Conservation (phyloP, 192 early-diverging fungal species). For the Coemansia sp. region DNA sequence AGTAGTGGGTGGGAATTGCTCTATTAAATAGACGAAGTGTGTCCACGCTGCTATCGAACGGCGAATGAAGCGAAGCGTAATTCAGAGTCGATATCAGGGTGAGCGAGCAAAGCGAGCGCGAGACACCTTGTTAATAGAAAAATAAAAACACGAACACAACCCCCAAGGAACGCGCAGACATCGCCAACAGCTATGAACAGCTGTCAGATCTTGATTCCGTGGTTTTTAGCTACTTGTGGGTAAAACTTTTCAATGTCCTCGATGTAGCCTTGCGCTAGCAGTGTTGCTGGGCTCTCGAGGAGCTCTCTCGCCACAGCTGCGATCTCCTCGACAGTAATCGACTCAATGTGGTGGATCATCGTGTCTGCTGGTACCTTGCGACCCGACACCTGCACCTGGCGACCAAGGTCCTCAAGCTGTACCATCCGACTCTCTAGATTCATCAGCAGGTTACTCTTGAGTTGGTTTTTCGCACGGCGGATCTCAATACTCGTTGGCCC, state of each 20-base stretch:
- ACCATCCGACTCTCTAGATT: slow-evolving; percentile 89
- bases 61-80: no score
- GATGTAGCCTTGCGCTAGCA: slow-evolving; percentile 67
- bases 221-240: slow-evolving; percentile 38
- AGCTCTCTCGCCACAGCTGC: slow-evolving; percentile 69
- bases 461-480: slow-evolving; percentile 90
- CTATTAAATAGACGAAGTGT: no score
- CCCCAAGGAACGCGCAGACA: no score
- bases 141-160: no score
- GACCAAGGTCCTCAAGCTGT: slow-evolving; percentile 91
- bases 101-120: no score
- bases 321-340: slow-evolving; percentile 73
- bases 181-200: no score
- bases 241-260: slow-evolving; percentile 31
- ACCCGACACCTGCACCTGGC: slow-evolving; percentile 76
- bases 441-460: slow-evolving; percentile 91
- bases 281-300: slow-evolving; percentile 62
- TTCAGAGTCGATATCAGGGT: no score
- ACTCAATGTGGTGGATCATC: slow-evolving; percentile 80
- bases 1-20: background rate
- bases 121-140: no score
- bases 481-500: slow-evolving; percentile 61
- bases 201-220: slow-evolving; percentile 25
- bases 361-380: slow-evolving; percentile 70
- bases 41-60: no score